Conservation (phyloP, 192 early-diverging fungal genomes). For the Backusella psychrophila region DNA sequence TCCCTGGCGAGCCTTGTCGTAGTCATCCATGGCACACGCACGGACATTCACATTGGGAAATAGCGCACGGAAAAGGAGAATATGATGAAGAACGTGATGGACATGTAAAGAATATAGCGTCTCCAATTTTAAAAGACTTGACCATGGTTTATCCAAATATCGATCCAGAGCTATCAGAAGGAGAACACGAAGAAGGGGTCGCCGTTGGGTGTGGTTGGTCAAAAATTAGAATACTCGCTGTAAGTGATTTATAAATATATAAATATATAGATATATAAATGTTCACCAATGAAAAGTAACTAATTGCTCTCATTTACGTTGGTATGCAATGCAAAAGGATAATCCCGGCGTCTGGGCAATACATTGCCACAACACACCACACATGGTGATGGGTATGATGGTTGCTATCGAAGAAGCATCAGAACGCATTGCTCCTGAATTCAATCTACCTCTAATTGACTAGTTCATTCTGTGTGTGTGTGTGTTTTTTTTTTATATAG, state of each 20-base stretch:
- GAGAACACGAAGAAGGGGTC: not conserved
- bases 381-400: constrained; percentile 40
- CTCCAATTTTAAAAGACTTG: constrained; percentile 17
- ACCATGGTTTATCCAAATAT: constrained; percentile 24
- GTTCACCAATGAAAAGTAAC: not conserved
- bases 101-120: not conserved
- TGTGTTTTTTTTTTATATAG: not conserved
- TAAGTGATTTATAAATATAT: constrained; percentile 10
- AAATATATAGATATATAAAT: no score
- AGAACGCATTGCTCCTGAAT: constrained; percentile 6
- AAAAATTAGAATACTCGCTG: constrained; percentile 26
- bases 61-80: constrained; percentile 29
- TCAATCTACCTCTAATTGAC: not conserved
- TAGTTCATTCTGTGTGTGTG: not conserved
- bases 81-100: constrained; percentile 17
- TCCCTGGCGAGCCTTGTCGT: constrained; percentile 13
- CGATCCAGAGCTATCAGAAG: constrained; percentile 11
- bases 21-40: constrained; percentile 39
- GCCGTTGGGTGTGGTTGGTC: constrained; percentile 30
- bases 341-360: constrained; percentile 35
- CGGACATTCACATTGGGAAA: constrained; percentile 34
- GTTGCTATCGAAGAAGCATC: constrained; percentile 28
- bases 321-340: constrained; percentile 13
- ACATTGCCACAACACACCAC: constrained; percentile 36
- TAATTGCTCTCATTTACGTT: not conserved